Evolutionary conservation across 768 basidiomycete genomes (phyloP), one percentile per base, ranked within the genome.

Genomic region (Royoungia palumana): DNA sequence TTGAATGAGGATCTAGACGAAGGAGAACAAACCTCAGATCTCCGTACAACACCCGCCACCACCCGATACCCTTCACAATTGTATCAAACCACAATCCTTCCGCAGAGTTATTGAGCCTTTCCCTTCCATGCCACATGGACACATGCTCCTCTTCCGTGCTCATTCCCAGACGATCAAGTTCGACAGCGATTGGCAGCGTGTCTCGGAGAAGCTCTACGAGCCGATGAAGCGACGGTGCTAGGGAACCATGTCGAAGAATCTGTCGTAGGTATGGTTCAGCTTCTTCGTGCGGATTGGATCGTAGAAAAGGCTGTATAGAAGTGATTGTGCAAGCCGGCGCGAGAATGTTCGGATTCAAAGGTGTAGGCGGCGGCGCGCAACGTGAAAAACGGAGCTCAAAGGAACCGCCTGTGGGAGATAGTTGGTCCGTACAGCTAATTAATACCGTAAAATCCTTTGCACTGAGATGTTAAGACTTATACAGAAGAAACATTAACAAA

Each of bases 41-140:
- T 7, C 80, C 76, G 49, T 88, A 87, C 40, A 89, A 65, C 20
- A 91, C 67, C 44, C 90, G 73, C 68, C 85, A 92, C 89, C 90
- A 92, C 3, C 85, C 86, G 42, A 85, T 82, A 12, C 84, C 80
- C 70, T 91, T 92, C 5, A 86, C 79, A 61, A 86, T 82, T n/a
- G 79, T 78, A 55, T 86, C 84, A 19, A 89, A 71, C 55, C 61
- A 66, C 4, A 55, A 57, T 36, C 62, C 53, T 58, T 72, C 35
- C 36, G 54, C 32, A 8, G 27, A 21, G 22, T 35, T 47, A 4
- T 35, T 12, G 11, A 39, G 51, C 36, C 65, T 72, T 19, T 36
- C 50, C 25, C 46, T 44, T 25, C 50, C 57, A n/a, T 42, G 24
- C 12, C 44, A 46, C 13, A 49, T 25, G 2, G 30, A 35, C 14